These are phyloP conservation scores for Cubamyces sp. DNA, from an alignment of 768 basidiomycete species.

Conservation along the genomic window DNA sequence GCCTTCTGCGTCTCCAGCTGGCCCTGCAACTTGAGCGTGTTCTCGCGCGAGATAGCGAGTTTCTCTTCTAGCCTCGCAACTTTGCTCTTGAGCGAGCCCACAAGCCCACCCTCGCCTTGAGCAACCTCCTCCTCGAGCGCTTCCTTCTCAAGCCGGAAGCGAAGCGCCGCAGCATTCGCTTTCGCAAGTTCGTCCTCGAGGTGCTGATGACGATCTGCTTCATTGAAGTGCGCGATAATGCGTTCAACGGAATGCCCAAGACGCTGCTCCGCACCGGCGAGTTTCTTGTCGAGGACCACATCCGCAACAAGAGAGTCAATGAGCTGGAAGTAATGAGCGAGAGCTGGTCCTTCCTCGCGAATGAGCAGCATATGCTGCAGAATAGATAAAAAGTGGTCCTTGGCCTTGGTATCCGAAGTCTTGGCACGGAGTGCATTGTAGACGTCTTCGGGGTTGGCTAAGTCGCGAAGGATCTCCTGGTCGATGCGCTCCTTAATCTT, in stretches of 20 bases:
- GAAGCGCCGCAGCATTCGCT: constrained; percentile 63
- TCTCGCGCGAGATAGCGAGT: constrained; percentile 77
- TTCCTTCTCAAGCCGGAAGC: constrained; percentile 82
- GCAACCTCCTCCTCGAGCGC: constrained; percentile 79
- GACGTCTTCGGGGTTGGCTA: constrained; percentile 84
- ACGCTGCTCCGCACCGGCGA: constrained; percentile 80
- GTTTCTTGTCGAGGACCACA: constrained; percentile 90
- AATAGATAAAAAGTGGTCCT: constrained; percentile 88
- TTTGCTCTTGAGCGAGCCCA: constrained; percentile 79
- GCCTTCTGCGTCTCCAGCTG: constrained; percentile 78
- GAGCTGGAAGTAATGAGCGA: constrained; percentile 89
- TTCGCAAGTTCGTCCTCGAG: constrained; percentile 78
- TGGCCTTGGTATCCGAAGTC: constrained; percentile 77
- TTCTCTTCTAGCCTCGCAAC: constrained; percentile 75
- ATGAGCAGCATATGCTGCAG: constrained; percentile 93
- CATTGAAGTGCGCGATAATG: constrained; percentile 87
- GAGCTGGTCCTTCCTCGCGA: constrained; percentile 80
- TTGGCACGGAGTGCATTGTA: constrained; percentile 80
- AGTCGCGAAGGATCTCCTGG: constrained; percentile 72
- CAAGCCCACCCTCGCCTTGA: constrained; percentile 79
- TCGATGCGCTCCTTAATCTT: constrained; percentile 75
- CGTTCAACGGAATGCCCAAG: constrained; percentile 89
- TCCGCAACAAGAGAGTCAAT: constrained; percentile 89
- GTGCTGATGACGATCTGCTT: constrained; percentile 81
- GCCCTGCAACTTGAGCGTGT: constrained; percentile 71